phyloP scores from a whole-genome alignment of 1,284 basidiomycete genomes.

The Tylopilus sp. region DNA sequence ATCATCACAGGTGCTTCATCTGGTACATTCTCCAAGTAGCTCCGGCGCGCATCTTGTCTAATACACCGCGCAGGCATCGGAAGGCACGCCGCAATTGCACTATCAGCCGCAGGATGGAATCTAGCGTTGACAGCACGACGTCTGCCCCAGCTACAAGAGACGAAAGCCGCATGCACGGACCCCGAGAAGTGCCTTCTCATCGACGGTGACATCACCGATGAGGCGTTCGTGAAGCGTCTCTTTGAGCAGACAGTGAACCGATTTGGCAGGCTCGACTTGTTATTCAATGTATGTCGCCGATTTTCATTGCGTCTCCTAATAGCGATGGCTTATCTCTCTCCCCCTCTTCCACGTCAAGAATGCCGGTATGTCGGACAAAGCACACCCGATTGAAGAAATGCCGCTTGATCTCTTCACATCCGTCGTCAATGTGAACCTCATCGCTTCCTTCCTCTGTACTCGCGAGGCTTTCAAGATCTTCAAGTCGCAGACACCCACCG shows the following conservation, averaged over 20 bases:
- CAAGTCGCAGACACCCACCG: conserved; percentile 77
- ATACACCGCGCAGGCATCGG: conserved; percentile 44
- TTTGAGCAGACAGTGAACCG: conserved; percentile 65
- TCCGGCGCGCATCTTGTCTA: not conserved
- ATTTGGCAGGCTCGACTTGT: conserved; percentile 80
- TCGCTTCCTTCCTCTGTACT: conserved; percentile 81
- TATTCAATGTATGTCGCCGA: conserved; percentile 76
- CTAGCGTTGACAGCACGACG: conserved; percentile 71
- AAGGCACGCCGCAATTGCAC: conserved; percentile 55
- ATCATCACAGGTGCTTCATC: conserved; percentile 39
- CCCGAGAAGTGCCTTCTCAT: conserved; percentile 56
- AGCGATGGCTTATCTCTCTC: not conserved
- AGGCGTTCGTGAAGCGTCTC: conserved; percentile 67
- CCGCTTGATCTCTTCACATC: conserved; percentile 70
- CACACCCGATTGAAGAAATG: conserved; percentile 72
- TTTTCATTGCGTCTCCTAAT: not conserved
- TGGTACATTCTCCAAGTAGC: conserved; percentile 19
- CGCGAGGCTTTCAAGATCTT: conserved; percentile 81
- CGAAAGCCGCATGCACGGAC: conserved; percentile 58
- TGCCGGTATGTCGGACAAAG: conserved; percentile 65
- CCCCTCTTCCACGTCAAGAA: conserved; percentile 54
- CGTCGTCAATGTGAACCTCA: conserved; percentile 78
- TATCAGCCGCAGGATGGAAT: conserved; percentile 68
- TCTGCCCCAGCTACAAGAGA: conserved; percentile 67
- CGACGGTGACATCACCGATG: conserved; percentile 72